Evolutionary conservation across 202 grass and related monocot species (phyloP).

Genomic region (Brachypodium distachyon): DNA sequence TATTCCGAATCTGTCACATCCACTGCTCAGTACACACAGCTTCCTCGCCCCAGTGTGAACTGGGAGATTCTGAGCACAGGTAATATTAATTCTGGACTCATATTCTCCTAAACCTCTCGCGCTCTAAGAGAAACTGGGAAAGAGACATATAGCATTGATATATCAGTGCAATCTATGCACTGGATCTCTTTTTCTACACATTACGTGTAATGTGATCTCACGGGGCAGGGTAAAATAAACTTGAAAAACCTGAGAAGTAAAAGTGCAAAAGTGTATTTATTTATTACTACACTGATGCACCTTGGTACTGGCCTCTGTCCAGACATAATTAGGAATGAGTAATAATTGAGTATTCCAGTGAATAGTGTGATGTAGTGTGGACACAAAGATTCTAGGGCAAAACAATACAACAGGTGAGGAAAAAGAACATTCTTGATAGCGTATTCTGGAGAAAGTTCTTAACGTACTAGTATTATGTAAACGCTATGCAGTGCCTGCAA

Average conservation of each 20-base stretch:
- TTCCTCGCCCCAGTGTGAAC: constrained; percentile 4
- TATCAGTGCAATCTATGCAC: not conserved
- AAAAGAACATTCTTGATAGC: not conserved
- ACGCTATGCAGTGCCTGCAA: not conserved
- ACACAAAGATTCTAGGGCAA: constrained; percentile 21
- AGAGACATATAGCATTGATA: not conserved
- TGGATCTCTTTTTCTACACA: not conserved
- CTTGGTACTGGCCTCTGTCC: too few relatives aligned
- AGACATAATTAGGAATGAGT: not conserved
- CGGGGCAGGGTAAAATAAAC: not conserved
- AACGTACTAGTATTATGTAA: not conserved
- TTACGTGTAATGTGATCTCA: not conserved
- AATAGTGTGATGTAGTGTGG: constrained; percentile 26
- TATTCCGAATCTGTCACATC: constrained; percentile 4
- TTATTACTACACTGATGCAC: too few relatives aligned
- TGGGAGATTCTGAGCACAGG: constrained; percentile 3
- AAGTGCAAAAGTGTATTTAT: not conserved
- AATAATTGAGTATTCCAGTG: not conserved
- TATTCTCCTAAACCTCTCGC: not conserved
- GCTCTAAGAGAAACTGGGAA: not conserved
- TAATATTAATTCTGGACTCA: not conserved
- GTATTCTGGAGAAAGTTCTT: constrained; percentile 18
- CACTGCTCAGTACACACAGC: not conserved
- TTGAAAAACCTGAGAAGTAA: not conserved
- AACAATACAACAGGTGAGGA: not conserved